Evolutionary conservation across 179 eudicot genomes (phyloP).

Genomic region (Spergularia azorica): DNA sequence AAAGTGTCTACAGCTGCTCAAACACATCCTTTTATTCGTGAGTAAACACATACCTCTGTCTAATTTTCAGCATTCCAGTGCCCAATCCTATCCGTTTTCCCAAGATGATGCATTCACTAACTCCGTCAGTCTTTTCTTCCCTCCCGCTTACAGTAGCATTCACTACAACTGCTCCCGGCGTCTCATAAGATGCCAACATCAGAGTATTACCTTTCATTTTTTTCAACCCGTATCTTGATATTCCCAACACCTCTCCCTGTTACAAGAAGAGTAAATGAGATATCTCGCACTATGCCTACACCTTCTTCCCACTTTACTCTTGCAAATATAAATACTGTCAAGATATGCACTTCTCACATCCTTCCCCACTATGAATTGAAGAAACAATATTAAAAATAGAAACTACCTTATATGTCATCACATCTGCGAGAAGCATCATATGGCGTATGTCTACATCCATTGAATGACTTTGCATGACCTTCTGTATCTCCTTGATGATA

Average conservation of each 20-base stretch:
- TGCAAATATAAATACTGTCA: not conserved
- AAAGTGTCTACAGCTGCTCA: too few species aligned
- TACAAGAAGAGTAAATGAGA: slow-evolving; percentile 6
- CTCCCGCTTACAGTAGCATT: slow-evolving; percentile 80
- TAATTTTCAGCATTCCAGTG: slow-evolving; percentile 78
- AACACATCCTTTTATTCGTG: too few species aligned
- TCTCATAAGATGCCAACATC: slow-evolving; percentile 95
- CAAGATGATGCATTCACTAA: slow-evolving; percentile 88
- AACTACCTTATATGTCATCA: slow-evolving; percentile 82
- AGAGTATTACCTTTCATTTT: slow-evolving; percentile 90
- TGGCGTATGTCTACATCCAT: slow-evolving; percentile 87
- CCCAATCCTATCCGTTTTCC: slow-evolving; percentile 83
- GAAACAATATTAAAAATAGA: not conserved
- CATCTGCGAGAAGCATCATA: slow-evolving; percentile 94
- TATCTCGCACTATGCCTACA: not conserved
- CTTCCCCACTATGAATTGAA: not conserved
- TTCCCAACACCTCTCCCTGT: slow-evolving; percentile 87
- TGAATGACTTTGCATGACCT: slow-evolving; percentile 67
- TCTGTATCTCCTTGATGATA: slow-evolving; percentile 70
- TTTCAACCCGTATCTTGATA: slow-evolving; percentile 69
- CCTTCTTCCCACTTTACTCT: not conserved
- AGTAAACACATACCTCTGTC: slow-evolving; percentile 53
- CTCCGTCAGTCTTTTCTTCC: slow-evolving; percentile 82
- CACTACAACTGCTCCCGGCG: slow-evolving; percentile 80
- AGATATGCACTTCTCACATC: too few species aligned